phyloP scores from a whole-genome alignment of 1,139 yeast species.

The Blastobotrys aristatus region DNA sequence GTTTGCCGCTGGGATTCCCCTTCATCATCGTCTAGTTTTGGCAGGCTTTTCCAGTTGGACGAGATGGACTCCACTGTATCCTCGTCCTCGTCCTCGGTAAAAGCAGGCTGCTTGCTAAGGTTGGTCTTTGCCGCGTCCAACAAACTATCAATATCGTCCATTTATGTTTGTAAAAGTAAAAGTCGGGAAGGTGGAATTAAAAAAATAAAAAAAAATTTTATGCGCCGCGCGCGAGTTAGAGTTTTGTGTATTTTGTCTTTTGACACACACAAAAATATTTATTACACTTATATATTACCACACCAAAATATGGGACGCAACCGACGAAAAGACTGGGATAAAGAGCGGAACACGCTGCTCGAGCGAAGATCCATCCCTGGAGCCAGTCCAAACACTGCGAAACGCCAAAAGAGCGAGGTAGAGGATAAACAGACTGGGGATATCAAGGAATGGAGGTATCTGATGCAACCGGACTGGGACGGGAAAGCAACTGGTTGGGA shows the following conservation, averaged over 20 bases:
- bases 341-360: conserved; percentile 7
- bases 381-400: neutral
- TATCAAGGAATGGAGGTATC: conserved; percentile 12
- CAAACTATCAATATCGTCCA: conserved; percentile 3
- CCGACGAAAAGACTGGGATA: conserved; percentile 9
- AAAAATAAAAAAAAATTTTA: conserved; percentile 1
- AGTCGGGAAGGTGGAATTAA: no score
- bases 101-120: neutral
- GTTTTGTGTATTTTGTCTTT: neutral
- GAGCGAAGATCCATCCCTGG: conserved; percentile 6
- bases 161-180: neutral
- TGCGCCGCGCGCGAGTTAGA: neutral
- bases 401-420: neutral
- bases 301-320: conserved; percentile 7
- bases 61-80: conserved; percentile 8
- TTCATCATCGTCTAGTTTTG: conserved; percentile 8
- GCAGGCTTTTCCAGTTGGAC: conserved; percentile 10
- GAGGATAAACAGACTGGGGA: conserved; percentile 3
- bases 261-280: neutral
- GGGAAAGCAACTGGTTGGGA: conserved; percentile 11
- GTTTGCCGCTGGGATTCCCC: neutral
- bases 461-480: conserved; percentile 8
- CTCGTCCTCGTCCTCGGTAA: conserved; percentile 3
- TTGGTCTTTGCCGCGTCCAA: neutral
- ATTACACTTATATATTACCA: no score